phyloP scores from a whole-genome alignment of 1,284 basidiomycete species.

The Crepidotus sp. region DNA sequence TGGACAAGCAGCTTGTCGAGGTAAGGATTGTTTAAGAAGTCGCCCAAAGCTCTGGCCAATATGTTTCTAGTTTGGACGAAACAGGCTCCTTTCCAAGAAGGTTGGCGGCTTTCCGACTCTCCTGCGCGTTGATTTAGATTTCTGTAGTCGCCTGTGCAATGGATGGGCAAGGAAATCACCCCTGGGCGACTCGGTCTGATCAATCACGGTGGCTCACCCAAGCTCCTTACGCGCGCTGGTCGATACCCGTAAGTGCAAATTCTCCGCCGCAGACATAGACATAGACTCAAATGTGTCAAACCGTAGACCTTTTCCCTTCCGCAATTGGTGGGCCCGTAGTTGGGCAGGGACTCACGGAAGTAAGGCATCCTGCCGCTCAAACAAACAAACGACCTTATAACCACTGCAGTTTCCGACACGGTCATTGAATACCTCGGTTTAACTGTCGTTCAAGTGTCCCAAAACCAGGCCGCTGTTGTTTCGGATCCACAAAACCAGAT shows the following conservation, averaged over 20 bases:
- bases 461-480: constrained; percentile 71
- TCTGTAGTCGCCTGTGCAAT: constrained; percentile 27
- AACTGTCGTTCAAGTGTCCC: constrained; percentile 50
- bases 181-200: constrained; percentile 62
- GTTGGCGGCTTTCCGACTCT: constrained; percentile 19
- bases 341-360: constrained; percentile 61
- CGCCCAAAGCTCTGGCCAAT: background rate
- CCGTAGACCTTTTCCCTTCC: constrained; percentile 45
- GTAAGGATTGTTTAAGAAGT: constrained; percentile 1
- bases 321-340: constrained; percentile 73
- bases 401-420: constrained; percentile 57
- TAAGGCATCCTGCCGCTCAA: constrained; percentile 27
- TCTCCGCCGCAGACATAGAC: too few relatives aligned
- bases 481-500: constrained; percentile 75
- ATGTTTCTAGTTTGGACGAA: constrained; percentile 39
- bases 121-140: background rate
- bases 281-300: too few relatives aligned
- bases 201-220: constrained; percentile 71
- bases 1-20: constrained; percentile 6
- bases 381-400: background rate
- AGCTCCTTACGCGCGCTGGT: constrained; percentile 59
- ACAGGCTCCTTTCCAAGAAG: constrained; percentile 40
- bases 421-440: constrained; percentile 70
- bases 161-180: constrained; percentile 60
- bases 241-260: constrained; percentile 44